Evolutionary conservation across 148 eudicot species (phyloP), one percentile per base, ranked within the genome.

Genomic region (Linanthus parryae): DNA sequence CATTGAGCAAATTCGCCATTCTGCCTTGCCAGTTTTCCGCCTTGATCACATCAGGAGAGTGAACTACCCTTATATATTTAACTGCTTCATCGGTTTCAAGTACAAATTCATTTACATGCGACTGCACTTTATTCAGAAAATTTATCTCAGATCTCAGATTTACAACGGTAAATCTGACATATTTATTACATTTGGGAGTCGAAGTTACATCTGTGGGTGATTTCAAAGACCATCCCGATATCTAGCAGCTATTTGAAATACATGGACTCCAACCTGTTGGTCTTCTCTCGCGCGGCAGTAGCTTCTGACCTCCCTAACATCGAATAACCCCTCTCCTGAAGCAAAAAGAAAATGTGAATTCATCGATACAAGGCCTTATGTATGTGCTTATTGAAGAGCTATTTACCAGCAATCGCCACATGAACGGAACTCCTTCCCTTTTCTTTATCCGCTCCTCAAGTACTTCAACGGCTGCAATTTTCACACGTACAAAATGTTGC

Each of bases 331-430:
- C 72, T 91, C 71, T 87, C 98, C 95, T 86, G 75, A 50, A 63
- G 0, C 24, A 55, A 17, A 48, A 29, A 23, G 15, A 26, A 21
- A 21, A 45, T 16, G 13, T 1, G 12, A 47, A 23, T 8, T 1
- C 12, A 45, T 8, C 8, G 3, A 7, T 6, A 16, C 14, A 14
- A 27, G 29, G 17, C 11, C n/a, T 14, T 26, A n/a, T 26, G 29
- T 27, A 49, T 16, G 31, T 28, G 12, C 2, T 15, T 27, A 44
- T 8, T 9, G 26, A 20, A 63, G 18, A 8, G 56, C 23, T 4
- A 23, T 45, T 28, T 73, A 91, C 98, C 95, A 83, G 59, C 42
- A 91, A 69, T 53, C 78, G 78, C 95, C 95, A 91, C 63, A 86
- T 40, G 68, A 78, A 91, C 29, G 95, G 95, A 30, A 70, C 66